A percentile compares a stretch with the other conserved stretches of the same genome.
phyloP scores from a whole-genome alignment of 306 rosid genomes.

The Castanea sativa region DNA sequence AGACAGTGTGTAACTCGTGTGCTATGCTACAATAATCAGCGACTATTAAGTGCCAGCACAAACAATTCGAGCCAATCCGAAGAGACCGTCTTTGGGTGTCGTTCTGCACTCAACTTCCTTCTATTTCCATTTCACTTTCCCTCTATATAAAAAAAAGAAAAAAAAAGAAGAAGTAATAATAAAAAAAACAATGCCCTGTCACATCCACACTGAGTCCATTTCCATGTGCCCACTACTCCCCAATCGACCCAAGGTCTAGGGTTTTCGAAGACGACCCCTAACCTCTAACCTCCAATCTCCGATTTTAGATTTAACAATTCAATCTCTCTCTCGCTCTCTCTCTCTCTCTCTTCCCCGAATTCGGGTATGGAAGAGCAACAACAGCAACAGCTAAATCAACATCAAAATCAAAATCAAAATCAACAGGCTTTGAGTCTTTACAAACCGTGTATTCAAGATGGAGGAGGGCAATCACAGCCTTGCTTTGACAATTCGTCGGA shows the following conservation, averaged over 20 bases:
- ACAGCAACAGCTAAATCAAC: neutral
- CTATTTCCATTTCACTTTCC: neutral
- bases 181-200: slow-evolving; percentile 30
- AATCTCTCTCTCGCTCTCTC: too few species aligned
- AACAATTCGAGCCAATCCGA: slow-evolving; percentile 37
- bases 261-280: slow-evolving; percentile 17
- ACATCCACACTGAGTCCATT: slow-evolving; percentile 42
- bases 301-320: slow-evolving; percentile 5
- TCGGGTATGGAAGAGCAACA: slow-evolving; percentile 30
- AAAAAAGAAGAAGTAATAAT: neutral
- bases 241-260: slow-evolving; percentile 44
- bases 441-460: slow-evolving; percentile 12
- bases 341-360: slow-evolving; percentile 6
- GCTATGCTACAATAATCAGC: too few species aligned
- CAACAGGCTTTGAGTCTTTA: neutral
- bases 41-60: too few species aligned
- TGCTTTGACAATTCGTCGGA: slow-evolving; percentile 17
- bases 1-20: too few species aligned
- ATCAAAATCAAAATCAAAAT: too few species aligned
- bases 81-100: slow-evolving; percentile 25
- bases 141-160: neutral
- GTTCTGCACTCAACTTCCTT: neutral
- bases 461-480: neutral
- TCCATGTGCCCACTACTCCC: slow-evolving; percentile 46
- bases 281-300: neutral